A percentile compares a stretch with the other conserved stretches of the same genome.
Conservation (phyloP, 2,329 filamentous ascomycete species). For the Cercospora sp. region DNA sequence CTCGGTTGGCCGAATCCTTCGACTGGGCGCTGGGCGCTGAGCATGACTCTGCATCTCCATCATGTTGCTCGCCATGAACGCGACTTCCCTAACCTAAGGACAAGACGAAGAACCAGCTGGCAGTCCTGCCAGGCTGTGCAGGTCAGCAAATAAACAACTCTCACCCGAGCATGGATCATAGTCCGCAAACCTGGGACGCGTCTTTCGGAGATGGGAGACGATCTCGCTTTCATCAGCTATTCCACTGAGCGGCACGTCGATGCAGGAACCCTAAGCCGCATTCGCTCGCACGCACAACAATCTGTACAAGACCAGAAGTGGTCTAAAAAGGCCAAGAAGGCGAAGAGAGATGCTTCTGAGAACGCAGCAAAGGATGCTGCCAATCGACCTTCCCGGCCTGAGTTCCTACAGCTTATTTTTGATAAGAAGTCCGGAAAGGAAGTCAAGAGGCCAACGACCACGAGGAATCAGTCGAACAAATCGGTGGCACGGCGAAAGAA, state of each 20-base stretch:
- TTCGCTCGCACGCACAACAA: conserved; percentile 27
- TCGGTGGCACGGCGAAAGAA: background rate
- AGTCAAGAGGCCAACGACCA: conserved; percentile 9
- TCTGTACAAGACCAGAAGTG: conserved; percentile 26
- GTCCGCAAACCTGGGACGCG: background rate
- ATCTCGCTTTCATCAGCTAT: conserved; percentile 24
- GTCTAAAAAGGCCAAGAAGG: conserved; percentile 6
- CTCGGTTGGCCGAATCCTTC: conserved; percentile 3
- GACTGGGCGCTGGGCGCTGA: background rate
- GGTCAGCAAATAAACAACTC: background rate
- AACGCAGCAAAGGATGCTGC: background rate
- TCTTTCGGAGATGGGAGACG: conserved; percentile 24
- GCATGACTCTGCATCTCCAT: conserved; percentile 3
- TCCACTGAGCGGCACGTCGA: conserved; percentile 22
- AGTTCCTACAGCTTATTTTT: conserved; percentile 18
- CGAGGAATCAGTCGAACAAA: background rate
- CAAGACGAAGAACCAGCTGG: background rate
- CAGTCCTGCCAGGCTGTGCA: conserved; percentile 1
- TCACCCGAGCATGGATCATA: conserved; percentile 9
- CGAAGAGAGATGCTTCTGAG: background rate
- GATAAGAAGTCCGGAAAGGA: conserved; percentile 20
- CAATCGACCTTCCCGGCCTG: background rate
- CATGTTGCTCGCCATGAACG: too few relatives aligned
- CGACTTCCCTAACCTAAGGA: background rate
- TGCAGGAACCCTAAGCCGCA: conserved; percentile 20